Conservation (phyloP, 805 yeast species). For the Ogataea corticis region DNA sequence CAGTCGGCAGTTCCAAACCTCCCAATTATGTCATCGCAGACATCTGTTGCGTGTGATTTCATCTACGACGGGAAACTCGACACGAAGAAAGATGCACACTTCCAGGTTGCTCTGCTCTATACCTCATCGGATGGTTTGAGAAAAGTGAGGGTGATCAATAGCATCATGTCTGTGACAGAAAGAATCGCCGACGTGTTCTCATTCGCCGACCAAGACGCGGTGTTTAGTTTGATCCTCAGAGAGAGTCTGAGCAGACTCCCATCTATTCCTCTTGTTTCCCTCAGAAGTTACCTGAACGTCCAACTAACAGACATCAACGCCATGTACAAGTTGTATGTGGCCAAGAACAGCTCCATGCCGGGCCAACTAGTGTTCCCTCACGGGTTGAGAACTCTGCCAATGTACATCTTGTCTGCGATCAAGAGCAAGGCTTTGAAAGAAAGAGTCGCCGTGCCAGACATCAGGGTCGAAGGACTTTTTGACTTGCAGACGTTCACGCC, state of each 20-base stretch:
- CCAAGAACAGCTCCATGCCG: slow-evolving; percentile 44
- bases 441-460: slow-evolving; percentile 56
- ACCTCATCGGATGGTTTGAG: slow-evolving; percentile 76
- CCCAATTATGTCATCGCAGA: slow-evolving; percentile 64
- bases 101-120: slow-evolving; percentile 87
- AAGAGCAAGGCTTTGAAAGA: slow-evolving; percentile 66
- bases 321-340: slow-evolving; percentile 52
- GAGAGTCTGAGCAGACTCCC: slow-evolving; percentile 43
- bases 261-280: slow-evolving; percentile 38
- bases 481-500: slow-evolving; percentile 54
- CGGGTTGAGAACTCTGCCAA: slow-evolving; percentile 68
- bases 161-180: slow-evolving; percentile 78
- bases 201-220: slow-evolving; percentile 75
- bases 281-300: slow-evolving; percentile 31
- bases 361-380: slow-evolving; percentile 81
- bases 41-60: slow-evolving; percentile 69
- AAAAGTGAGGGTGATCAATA: slow-evolving; percentile 83
- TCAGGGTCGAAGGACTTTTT: slow-evolving; percentile 56
- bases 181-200: slow-evolving; percentile 71
- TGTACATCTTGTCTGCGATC: slow-evolving; percentile 64
- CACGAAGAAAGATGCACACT: slow-evolving; percentile 74
- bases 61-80: slow-evolving; percentile 74
- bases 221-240: slow-evolving; percentile 53
- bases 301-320: slow-evolving; percentile 58
- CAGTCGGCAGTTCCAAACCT: slow-evolving; percentile 61